Conservation (phyloP, 2,329 filamentous ascomycete genomes). For the Hymenoscyphus scutula region DNA sequence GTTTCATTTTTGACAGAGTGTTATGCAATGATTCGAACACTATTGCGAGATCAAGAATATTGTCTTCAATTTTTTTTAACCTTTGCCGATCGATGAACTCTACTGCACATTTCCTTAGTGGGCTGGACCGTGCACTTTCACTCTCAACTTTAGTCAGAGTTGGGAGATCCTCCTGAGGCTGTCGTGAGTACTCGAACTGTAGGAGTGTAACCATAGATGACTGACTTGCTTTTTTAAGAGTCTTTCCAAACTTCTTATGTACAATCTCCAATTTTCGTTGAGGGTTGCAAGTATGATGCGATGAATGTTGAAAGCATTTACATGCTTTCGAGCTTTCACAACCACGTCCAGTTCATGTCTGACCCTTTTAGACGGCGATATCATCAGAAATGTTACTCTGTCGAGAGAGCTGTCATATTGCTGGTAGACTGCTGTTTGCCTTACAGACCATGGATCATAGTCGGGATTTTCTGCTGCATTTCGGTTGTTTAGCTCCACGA, state of each 20-base stretch:
- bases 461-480: conserved; percentile 9
- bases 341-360: conserved; percentile 6
- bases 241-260: conserved; percentile 16
- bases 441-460: conserved; percentile 23
- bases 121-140: conserved; percentile 1
- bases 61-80: conserved; percentile 21
- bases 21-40: conserved; percentile 19
- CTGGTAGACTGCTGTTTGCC: conserved; percentile 22
- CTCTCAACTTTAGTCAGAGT: conserved; percentile 10
- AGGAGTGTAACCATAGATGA: neutral
- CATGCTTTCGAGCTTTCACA: neutral
- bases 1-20: conserved; percentile 15
- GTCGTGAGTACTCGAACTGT: neutral
- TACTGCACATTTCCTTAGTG: conserved; percentile 10
- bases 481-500: conserved; percentile 18
- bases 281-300: conserved; percentile 16
- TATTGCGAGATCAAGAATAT: conserved; percentile 18
- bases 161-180: conserved; percentile 13
- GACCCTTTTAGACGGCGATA: conserved; percentile 13
- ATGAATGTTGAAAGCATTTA: conserved; percentile 22
- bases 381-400: conserved; percentile 13
- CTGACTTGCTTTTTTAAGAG: conserved; percentile 9
- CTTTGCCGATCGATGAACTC: conserved; percentile 22
- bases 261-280: conserved; percentile 21
- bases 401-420: conserved; percentile 14